Base-by-base conservation (phyloP, 257 asterid genomes). In the Coffea eugenioides region DNA sequence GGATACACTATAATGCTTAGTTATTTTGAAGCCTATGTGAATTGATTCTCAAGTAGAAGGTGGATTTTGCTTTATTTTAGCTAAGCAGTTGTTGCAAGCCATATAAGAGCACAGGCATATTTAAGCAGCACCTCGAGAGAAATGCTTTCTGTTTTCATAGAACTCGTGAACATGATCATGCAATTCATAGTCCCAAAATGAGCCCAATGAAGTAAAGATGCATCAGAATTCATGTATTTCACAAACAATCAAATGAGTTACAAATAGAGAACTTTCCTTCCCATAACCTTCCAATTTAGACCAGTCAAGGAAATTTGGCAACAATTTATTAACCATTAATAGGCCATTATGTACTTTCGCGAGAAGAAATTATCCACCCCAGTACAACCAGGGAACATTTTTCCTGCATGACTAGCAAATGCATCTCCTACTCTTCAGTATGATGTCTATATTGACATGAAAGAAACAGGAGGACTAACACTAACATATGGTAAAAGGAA, bases 401-500 rank as follows among this genome's bases (percentile, higher is more conserved):
- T 71, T 18, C 57, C 43, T 15, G 23, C 43, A 20, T 61, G 67
- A 75, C 36, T 36, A 74, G 7, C 68, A 57, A 18, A 36, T n/a
- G 52, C 68, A 54, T 57, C 34, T 54, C 52, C 20, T 0, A 6
- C 16, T n/a, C 45, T 27, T 72, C 59, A 51, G 20, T 23, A 12
- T 72, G 39, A 18, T 43, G 36, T 12, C 45, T 34, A 21, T 23
- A 16, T 31, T 7, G 51, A 49, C 43, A 66, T 3, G 25, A 49
- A 56, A 23, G 39, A 5, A 9, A 59, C 31, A 3, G 59, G 52
- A 69, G 25, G 49, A 57, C n/a, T 41, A 68, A n/a, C 52, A 18
- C 51, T 74, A 67, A 69, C 52, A 67, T 81, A 59, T 56, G 20
- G 56, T 56, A 62, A n/a, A 74, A 76, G 71, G 62, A 62, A 9